Base-by-base conservation (phyloP, 306 rosid genomes). In the Sindora glabra region DNA sequence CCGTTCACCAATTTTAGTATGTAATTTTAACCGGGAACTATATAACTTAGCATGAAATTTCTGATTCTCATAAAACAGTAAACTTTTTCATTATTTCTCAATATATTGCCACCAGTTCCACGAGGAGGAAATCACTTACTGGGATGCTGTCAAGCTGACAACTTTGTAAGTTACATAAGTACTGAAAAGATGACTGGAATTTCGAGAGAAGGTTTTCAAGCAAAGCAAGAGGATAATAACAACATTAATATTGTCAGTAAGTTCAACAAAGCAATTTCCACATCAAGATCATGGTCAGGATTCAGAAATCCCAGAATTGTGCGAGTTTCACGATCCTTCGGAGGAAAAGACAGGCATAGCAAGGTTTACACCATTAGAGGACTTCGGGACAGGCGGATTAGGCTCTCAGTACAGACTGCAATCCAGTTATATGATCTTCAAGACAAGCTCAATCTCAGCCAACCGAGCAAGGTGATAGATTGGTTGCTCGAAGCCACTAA, bases 311-410 rank as follows among this genome's bases (percentile, higher is more conserved):
- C 97, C 32, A 80, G 97, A 64, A 86, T 90, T 10, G 95, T 90
- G 0, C 56, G 97, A 19, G 95, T 86, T 6, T 90, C 97, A 0
- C 86, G 97, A 5, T 49, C 83, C 0, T 78, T 86, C 34, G 97
- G 97, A n/a, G 94, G 97, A 36, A 90, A 90, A 82, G 97, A 90
- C n/a, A 71, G 97, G 61, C 97, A 90, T 48, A 90, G 97, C 79
- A 90, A 90, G 55, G 97, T 90, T 10, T 84, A 89, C 65, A 90
- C 97, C 12, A 52, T 90, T 5, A 80, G 90, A 46, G 97, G 97
- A 36, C 68, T 90, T 37, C 74, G 95, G 32, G 97, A 90, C 74
- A 48, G 97, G 41, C 59, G 97, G 30, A 90, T 90, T 21, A 68
- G 97, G 72, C 83, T 90, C 11, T 86, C 97, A 5, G 89, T 90